phyloP scores from a whole-genome alignment of 2,329 filamentous ascomycete species.

The Exserohilum rostratum region DNA sequence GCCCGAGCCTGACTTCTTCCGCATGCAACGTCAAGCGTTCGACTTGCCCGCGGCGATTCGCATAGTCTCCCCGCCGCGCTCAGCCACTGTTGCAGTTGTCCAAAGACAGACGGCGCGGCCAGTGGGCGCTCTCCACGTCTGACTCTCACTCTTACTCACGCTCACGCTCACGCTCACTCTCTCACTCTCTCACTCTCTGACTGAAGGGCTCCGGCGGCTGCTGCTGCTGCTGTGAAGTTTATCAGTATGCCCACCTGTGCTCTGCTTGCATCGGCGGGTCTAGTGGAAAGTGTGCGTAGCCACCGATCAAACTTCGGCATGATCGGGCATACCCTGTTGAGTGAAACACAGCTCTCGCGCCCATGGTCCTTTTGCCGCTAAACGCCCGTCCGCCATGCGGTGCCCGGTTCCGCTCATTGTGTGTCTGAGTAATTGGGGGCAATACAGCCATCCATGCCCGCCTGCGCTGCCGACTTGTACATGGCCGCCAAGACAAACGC shows the following conservation, averaged over 20 bases:
- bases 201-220: too few species aligned
- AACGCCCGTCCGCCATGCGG: constrained; percentile 5
- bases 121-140: not conserved
- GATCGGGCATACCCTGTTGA: constrained; percentile 17
- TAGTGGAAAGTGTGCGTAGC: constrained; percentile 12
- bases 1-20: constrained; percentile 7
- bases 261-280: constrained; percentile 1
- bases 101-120: not conserved
- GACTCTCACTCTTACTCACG: not conserved
- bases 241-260: not conserved
- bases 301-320: constrained; percentile 19
- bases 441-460: not conserved
- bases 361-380: constrained; percentile 11
- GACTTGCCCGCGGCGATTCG: constrained; percentile 21
- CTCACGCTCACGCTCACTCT: too few species aligned
- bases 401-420: constrained; percentile 5
- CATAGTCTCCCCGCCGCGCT: constrained; percentile 23
- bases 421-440: constrained; percentile 2
- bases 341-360: constrained; percentile 19
- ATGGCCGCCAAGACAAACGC: constrained; percentile 9
- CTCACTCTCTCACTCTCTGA: not conserved
- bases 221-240: too few species aligned
- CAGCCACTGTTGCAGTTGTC: not conserved
- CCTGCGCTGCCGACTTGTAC: not conserved
- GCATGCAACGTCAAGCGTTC: constrained; percentile 19